Evolutionary conservation across 106 monocot species (phyloP).

Genomic region (Triglochin maritima): DNA sequence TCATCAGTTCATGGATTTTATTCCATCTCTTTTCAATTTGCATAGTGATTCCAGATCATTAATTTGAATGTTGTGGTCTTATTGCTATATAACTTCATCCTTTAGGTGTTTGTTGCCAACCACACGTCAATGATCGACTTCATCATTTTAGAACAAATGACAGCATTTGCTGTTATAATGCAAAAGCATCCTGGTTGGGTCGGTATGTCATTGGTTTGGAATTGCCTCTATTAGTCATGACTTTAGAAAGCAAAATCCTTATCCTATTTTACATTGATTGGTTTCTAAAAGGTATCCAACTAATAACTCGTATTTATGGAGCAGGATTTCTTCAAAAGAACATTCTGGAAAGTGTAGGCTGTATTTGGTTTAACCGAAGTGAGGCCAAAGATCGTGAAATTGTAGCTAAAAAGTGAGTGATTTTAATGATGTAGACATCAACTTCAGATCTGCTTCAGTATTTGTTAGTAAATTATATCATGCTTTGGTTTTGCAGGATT

Average conservation of each 20-base stretch:
- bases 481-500: constrained; percentile 34
- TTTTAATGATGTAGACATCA: background rate
- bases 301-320: constrained; percentile 1
- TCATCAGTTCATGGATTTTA: background rate
- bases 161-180: constrained; percentile 99
- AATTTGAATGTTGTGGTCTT: too few species aligned
- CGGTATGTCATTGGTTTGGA: constrained; percentile 39
- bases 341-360: constrained; percentile 91
- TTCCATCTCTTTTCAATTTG: background rate
- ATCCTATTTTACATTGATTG: too few species aligned
- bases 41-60: background rate
- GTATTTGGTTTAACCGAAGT: constrained; percentile 95
- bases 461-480: background rate
- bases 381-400: constrained; percentile 86
- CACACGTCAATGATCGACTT: constrained; percentile 99
- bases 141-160: constrained; percentile 94
- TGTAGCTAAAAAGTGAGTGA: constrained; percentile 68
- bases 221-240: too few species aligned
- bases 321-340: constrained; percentile 86
- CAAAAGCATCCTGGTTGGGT: constrained; percentile 99
- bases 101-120: constrained; percentile 95
- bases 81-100: background rate
- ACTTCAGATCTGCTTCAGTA: background rate
- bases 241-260: too few species aligned
- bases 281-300: background rate